phyloP scores from a whole-genome alignment of 805 yeast species.

The Lipomyces sp. region DNA sequence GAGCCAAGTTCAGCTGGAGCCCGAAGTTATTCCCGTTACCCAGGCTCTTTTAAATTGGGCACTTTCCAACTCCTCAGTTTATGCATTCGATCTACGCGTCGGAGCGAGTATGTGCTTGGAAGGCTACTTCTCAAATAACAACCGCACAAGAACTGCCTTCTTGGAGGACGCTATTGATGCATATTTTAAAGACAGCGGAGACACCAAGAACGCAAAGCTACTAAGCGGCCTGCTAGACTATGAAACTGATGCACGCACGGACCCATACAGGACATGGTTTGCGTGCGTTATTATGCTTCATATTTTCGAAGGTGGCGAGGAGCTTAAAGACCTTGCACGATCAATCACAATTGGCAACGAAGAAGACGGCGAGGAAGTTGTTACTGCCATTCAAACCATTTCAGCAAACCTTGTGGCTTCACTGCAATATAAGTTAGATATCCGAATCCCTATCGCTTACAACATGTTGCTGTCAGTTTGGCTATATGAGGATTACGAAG shows the following conservation, averaged over 20 bases:
- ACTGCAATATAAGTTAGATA: conserved; percentile 61
- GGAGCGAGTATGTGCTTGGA: conserved; percentile 70
- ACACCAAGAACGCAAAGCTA: conserved; percentile 55
- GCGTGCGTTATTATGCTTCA: conserved; percentile 68
- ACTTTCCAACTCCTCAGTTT: conserved; percentile 76
- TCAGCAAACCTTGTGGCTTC: conserved; percentile 73
- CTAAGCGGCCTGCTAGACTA: conserved; percentile 75
- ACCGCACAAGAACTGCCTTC: conserved; percentile 64
- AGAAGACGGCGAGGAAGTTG: conserved; percentile 64
- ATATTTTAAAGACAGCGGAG: conserved; percentile 28
- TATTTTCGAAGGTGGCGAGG: conserved; percentile 60
- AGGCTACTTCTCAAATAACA: conserved; percentile 69
- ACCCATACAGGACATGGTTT: conserved; percentile 90
- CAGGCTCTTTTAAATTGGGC: conserved; percentile 84
- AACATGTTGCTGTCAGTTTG: conserved; percentile 73
- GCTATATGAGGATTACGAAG: conserved; percentile 76
- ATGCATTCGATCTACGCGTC: conserved; percentile 77
- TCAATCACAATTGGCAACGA: conserved; percentile 59
- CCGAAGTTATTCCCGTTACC: conserved; percentile 64
- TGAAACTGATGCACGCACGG: conserved; percentile 70
- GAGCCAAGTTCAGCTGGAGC: conserved; percentile 42
- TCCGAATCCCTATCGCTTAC: conserved; percentile 78
- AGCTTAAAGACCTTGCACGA: conserved; percentile 55
- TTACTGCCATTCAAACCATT: conserved; percentile 73
- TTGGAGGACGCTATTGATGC: conserved; percentile 63